phyloP scores from a whole-genome alignment of 2,329 filamentous ascomycete species.

The Didymella pinodella region DNA sequence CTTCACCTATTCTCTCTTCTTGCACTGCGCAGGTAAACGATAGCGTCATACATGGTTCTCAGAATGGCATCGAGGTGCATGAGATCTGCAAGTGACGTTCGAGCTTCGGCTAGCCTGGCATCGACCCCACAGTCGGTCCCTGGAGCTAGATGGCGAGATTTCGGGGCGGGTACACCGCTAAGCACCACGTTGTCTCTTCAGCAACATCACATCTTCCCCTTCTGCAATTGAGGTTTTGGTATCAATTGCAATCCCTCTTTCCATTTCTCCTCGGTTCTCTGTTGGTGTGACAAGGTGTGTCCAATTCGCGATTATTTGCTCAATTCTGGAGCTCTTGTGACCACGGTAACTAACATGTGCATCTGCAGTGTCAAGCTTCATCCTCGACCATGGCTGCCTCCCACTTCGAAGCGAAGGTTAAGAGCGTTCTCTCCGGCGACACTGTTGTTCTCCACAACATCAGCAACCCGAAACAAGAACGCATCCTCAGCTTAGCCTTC shows the following conservation, averaged over 20 bases:
- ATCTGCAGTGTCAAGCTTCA: constrained; percentile 17
- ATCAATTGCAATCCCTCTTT: constrained; percentile 27
- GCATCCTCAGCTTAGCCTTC: constrained; percentile 88
- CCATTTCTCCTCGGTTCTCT: constrained; percentile 12
- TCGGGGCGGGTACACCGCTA: constrained; percentile 21
- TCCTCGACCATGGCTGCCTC: constrained; percentile 39
- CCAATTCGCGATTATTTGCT: neutral
- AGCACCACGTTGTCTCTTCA: constrained; percentile 25
- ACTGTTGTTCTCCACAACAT: constrained; percentile 84
- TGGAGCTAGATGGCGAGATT: constrained; percentile 26
- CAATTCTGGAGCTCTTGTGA: constrained; percentile 19
- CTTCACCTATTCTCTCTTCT: neutral
- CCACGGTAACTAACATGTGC: constrained; percentile 18
- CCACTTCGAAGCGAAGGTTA: constrained; percentile 67
- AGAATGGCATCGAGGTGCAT: constrained; percentile 12
- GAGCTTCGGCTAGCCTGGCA: constrained; percentile 24
- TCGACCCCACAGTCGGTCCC: constrained; percentile 27
- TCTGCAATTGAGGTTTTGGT: constrained; percentile 23
- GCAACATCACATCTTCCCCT: constrained; percentile 18
- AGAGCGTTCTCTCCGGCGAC: constrained; percentile 93
- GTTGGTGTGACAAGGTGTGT: constrained; percentile 25
- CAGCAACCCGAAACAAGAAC: constrained; percentile 82
- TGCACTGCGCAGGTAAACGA: neutral
- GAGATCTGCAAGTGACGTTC: constrained; percentile 25
- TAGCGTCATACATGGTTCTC: constrained; percentile 6